Evolutionary conservation across 305 asterid species (phyloP).

Genomic region (Fraxinus nigra): DNA sequence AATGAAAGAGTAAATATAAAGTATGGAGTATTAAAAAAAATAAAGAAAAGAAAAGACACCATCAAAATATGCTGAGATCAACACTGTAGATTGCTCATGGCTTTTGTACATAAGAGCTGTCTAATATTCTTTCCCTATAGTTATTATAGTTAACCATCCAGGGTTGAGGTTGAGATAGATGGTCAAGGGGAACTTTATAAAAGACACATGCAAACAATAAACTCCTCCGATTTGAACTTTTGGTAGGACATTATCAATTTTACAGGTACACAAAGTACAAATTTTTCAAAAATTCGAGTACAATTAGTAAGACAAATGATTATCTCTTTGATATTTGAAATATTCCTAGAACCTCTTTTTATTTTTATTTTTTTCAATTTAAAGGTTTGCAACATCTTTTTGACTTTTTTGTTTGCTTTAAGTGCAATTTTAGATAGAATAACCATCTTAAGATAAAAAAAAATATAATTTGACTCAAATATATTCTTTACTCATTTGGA

Average conservation of each 20-base stretch:
- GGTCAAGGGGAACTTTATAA: background rate
- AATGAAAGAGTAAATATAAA: too few species aligned
- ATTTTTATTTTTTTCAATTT: background rate
- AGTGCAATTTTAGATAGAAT: background rate
- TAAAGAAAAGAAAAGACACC: too few species aligned
- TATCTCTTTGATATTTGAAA: background rate
- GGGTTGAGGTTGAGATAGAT: background rate
- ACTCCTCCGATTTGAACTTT: too few species aligned
- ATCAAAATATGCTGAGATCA: background rate
- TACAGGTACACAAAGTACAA: background rate
- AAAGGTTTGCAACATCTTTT: background rate
- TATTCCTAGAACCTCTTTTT: background rate
- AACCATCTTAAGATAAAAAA: too few species aligned
- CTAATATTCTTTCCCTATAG: background rate
- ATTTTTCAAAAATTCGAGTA: too few species aligned
- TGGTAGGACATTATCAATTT: background rate
- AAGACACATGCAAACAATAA: too few species aligned
- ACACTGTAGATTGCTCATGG: background rate
- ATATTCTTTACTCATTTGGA: background rate
- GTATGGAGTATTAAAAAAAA: background rate
- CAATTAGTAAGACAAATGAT: background rate
- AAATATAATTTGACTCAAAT: background rate
- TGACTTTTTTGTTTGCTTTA: background rate
- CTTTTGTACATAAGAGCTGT: background rate
- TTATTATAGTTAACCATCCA: background rate